Conservation (phyloP, 2,329 filamentous ascomycete species). For the Graphilbum ipis-grandicollis region DNA sequence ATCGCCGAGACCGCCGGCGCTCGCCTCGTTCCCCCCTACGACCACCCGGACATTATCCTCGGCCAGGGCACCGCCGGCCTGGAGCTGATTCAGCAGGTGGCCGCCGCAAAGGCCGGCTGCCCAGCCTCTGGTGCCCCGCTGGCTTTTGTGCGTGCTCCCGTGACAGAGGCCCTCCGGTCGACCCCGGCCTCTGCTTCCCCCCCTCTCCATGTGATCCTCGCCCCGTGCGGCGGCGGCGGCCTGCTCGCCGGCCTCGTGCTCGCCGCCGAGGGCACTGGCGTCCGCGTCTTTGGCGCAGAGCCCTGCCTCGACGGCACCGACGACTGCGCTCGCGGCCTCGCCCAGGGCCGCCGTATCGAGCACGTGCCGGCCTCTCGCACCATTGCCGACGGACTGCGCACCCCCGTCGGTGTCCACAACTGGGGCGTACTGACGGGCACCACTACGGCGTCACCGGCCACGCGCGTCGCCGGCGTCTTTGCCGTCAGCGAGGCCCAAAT, state of each 20-base stretch:
- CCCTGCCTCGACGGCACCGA: conserved; percentile 70
- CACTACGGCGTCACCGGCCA: background rate
- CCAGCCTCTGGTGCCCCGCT: background rate
- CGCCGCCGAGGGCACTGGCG: conserved; percentile 52
- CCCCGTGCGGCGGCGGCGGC: conserved; percentile 76
- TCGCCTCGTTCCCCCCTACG: conserved; percentile 72
- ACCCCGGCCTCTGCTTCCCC: background rate
- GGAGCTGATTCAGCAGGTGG: conserved; percentile 63
- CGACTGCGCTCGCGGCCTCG: conserved; percentile 58
- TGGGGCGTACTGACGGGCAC: conserved; percentile 53
- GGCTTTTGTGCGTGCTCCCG: background rate
- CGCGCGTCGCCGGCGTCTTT: conserved; percentile 57
- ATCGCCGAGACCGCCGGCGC: conserved; percentile 57
- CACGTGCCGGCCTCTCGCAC: conserved; percentile 60
- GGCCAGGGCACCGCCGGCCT: conserved; percentile 83
- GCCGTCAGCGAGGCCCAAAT: conserved; percentile 74
- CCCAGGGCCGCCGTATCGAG: conserved; percentile 43
- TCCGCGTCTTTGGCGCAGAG: conserved; percentile 72
- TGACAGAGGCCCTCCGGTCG: conserved; percentile 5
- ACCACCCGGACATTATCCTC: conserved; percentile 80
- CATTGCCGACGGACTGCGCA: conserved; percentile 76
- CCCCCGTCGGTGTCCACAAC: conserved; percentile 58
- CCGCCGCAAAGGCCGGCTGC: conserved; percentile 10
- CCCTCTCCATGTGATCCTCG: conserved; percentile 53
- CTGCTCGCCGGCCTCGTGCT: conserved; percentile 73